Evolutionary conservation across 306 rosid species (phyloP), one percentile per base, ranked within the genome.

Genomic region (Arachis hypogaea): DNA sequence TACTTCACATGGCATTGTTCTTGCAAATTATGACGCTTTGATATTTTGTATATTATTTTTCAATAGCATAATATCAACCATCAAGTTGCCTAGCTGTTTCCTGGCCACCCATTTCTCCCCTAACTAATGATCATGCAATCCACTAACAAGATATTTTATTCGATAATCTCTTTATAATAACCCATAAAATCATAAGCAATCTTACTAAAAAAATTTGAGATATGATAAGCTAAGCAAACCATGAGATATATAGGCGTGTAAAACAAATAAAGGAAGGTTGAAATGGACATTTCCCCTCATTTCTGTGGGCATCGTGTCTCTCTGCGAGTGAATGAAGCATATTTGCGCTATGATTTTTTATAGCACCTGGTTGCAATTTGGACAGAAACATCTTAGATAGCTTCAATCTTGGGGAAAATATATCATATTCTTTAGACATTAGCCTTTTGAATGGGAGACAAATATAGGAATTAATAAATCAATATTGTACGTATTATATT

Each of bases 151-250:
- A 4, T 14, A 36, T 49, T 67, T 41, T 47, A 58, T 78, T 79
- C 45, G 9, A 1, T 43, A 62, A 71, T 68, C 54, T 10, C 33
- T 57, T 47, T 70, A 45, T 11, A 49, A 43, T 66, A 81, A 11
- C 65, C 74, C 7, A 71, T 40, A 65, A 61, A 55, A 72, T 76
- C 69, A 71, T 59, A 71, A 43, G 18, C n/a, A 12, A 76, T 79
- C 79, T 61, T 71, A 14, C 14, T 14, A 14, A 14, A 14, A 14
- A 14, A 14, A 14, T 14, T 14, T 14, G 14, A 14, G 14, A 60
- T 11, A 47, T 46, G 8, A 5, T 33, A 10, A 60, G 50, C 72
- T 1, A 44, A 58, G 55, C 28, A 22, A 22, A 22, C 28, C 28
- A 22, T 22, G 28, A 22, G 28, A 22, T 22, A 22, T 22, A 30